Evolutionary conservation across 306 rosid species (phyloP), one percentile per base, ranked within the genome.

Genomic region (Castanospermum australe): DNA sequence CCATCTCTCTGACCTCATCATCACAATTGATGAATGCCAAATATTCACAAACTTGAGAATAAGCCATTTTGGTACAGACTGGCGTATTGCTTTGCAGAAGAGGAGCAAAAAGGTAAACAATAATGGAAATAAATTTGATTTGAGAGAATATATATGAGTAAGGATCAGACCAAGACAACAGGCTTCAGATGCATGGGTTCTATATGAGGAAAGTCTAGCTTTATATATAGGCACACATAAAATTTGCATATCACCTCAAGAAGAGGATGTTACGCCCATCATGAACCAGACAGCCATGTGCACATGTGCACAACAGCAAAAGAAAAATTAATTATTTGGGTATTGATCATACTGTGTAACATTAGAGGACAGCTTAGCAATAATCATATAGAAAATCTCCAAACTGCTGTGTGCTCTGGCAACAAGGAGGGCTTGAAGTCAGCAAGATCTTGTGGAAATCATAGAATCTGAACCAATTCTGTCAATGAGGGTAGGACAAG

Each of bases 41-140:
- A 14, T 78, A 54, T 45, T 88, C 92, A 74, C 83, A 68, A 24
- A 60, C 63, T 60, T 72, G 82, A 72, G 84, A 86, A n/a, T n/a
- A n/a, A 56, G 85, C 85, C 92, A 88, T 88, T 47, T 62, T 83
- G 18, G 13, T 11, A 20, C 52, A 69, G 52, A 21, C 21, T 67
- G 32, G 28, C 33, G 47, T 48, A 3, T 20, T 60, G 14, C n/a
- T n/a, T n/a, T n/a, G n/a, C n/a, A n/a, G n/a, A n/a, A n/a, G n/a
- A 84, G 32, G 1, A 45, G n/a, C 50, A 54, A 38, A 76, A n/a
- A 2, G 18, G 73, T 54, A n/a, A 30, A 48, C 20, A 75, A 74
- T 20, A 28, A 17, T 65, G 32, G 42, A 70, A 70, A 67, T n/a
- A n/a, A n/a, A n/a, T n/a, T n/a, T n/a, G 57, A 44, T 9, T 30